Conservation (phyloP, 1,284 basidiomycete species). For the Papiliotrema flavescens region DNA sequence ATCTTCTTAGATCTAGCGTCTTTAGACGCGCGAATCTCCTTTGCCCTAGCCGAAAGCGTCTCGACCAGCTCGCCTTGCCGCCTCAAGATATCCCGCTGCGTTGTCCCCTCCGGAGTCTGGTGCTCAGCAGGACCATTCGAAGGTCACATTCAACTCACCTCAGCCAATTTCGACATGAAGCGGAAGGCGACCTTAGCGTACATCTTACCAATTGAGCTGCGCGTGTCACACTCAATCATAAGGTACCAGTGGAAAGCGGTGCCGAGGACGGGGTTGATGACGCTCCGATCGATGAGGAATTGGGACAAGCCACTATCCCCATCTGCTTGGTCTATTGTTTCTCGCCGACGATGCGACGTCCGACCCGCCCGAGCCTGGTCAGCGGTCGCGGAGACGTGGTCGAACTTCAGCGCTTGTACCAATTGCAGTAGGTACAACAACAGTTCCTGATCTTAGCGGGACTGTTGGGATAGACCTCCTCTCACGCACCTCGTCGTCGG, state of each 20-base stretch:
- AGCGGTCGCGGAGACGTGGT: conserved; percentile 41
- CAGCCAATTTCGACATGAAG: conserved; percentile 79
- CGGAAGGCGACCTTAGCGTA: conserved; percentile 84
- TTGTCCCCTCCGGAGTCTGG: conserved; percentile 67
- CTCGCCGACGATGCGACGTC: conserved; percentile 56
- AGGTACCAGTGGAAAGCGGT: conserved; percentile 97
- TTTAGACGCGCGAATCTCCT: conserved; percentile 82
- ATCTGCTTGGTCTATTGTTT: conserved; percentile 46
- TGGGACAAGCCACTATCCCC: conserved; percentile 82
- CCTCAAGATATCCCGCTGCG: conserved; percentile 73
- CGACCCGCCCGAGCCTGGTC: conserved; percentile 51
- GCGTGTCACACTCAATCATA: conserved; percentile 79
- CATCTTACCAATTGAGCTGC: conserved; percentile 79
- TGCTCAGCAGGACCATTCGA: conserved; percentile 8
- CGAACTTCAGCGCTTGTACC: conserved; percentile 96
- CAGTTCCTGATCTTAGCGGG: conserved; percentile 63
- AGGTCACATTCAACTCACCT: conserved; percentile 55
- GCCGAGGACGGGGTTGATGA: conserved; percentile 76
- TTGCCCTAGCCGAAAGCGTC: conserved; percentile 74
- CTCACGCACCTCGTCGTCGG: conserved; percentile 78
- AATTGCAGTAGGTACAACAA: conserved; percentile 90
- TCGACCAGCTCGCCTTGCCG: conserved; percentile 83
- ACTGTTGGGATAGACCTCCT: background rate
- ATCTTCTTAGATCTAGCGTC: conserved; percentile 96
- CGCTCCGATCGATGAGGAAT: conserved; percentile 82